Conservation (phyloP, 352 stramenopile genomes). For the Phytopythium ostracodes region DNA sequence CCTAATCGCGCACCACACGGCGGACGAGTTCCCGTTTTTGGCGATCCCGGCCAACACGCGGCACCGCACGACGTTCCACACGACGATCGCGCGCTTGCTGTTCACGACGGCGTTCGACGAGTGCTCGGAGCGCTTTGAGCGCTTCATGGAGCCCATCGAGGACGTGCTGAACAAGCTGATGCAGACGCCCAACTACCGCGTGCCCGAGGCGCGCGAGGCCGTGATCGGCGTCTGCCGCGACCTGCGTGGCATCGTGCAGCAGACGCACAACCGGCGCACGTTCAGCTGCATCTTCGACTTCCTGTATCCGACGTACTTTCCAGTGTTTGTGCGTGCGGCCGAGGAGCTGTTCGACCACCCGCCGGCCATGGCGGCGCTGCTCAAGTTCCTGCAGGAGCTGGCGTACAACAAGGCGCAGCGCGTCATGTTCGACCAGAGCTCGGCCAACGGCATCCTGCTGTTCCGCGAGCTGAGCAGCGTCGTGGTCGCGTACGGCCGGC, state of each 20-base stretch:
- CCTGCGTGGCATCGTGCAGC: conserved; percentile 93
- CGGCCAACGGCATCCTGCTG: conserved; percentile 97
- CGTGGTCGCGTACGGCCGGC: conserved; percentile 93
- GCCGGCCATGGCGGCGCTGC: conserved; percentile 93
- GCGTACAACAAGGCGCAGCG: conserved; percentile 95
- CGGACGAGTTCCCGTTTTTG: conserved; percentile 97
- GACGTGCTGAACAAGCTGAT: conserved; percentile 80
- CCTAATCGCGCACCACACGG: conserved; percentile 95
- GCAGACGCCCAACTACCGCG: conserved; percentile 69
- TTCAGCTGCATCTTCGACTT: conserved; percentile 98
- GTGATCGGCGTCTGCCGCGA: conserved; percentile 97
- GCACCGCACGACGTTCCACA: conserved; percentile 97
- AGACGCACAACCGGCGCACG: conserved; percentile 95
- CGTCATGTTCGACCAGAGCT: conserved; percentile 98
- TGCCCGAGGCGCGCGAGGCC: conserved; percentile 77
- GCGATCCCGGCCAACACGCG: conserved; percentile 90
- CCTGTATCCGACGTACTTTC: conserved; percentile 96
- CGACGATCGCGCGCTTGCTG: conserved; percentile 94
- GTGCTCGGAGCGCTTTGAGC: conserved; percentile 92
- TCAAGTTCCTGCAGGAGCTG: conserved; percentile 97
- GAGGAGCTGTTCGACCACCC: conserved; percentile 94
- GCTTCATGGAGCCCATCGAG: conserved; percentile 94
- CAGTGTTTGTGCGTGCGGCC: conserved; percentile 92
- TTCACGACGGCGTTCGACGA: conserved; percentile 95
- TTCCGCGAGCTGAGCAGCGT: conserved; percentile 96